Evolutionary conservation across 208 protist species (phyloP).

Genomic region (Wallacemonas rigidus): DNA sequence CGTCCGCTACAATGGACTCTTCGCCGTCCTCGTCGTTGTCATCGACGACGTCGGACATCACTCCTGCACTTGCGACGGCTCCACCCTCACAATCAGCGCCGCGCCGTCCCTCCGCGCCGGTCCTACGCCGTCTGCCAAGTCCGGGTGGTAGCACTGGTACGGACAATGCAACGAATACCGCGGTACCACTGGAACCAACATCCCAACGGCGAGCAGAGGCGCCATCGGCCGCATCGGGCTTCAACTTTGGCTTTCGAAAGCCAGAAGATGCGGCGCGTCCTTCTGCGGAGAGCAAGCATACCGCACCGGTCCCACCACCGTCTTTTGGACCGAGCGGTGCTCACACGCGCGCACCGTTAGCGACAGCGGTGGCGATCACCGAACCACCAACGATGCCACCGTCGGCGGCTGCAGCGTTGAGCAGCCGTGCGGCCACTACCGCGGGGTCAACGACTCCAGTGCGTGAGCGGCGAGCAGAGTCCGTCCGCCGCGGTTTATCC

Average conservation of each 20-base stretch:
- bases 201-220: background rate
- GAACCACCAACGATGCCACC: background rate
- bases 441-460: background rate
- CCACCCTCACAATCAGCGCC: background rate
- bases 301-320: background rate
- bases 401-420: background rate
- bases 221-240: background rate
- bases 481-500: background rate
- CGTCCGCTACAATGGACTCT: background rate
- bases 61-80: background rate
- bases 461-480: conserved; percentile 5
- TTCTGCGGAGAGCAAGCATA: background rate
- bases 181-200: too few species aligned
- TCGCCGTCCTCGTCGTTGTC: conserved; percentile 2
- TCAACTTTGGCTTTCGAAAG: background rate
- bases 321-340: background rate
- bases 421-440: background rate
- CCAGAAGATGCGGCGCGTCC: background rate
- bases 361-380: background rate
- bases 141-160: background rate
- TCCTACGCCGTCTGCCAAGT: background rate
- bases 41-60: conserved; percentile 1
- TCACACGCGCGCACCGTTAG: background rate
- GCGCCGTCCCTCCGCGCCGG: background rate
- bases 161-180: background rate